Evolutionary conservation across 345 rosid species (phyloP).

Genomic region (Linum tenue): DNA sequence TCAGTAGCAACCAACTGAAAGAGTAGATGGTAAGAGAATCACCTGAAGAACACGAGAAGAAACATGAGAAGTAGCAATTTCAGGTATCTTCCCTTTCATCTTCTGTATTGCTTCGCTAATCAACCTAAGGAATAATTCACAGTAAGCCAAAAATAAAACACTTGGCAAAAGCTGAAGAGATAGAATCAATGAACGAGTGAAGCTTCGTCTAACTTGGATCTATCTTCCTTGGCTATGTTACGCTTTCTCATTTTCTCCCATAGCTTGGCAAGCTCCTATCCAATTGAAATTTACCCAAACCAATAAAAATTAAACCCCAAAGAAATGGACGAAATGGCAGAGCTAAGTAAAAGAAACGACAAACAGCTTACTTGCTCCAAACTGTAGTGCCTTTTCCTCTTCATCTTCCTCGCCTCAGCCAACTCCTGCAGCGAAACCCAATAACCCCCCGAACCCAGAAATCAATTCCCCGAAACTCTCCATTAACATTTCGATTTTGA

Average conservation of each 20-base stretch:
- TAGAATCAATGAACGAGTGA: background rate
- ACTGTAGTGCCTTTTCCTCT: conserved; percentile 65
- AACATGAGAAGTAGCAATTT: conserved; percentile 74
- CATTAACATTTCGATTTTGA: background rate
- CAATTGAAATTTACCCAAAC: background rate
- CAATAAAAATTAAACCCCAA: background rate
- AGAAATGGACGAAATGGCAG: background rate
- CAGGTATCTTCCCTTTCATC: conserved; percentile 90
- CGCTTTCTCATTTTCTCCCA: conserved; percentile 97
- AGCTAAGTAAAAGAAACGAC: conserved; percentile 1
- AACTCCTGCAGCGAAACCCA: conserved; percentile 38
- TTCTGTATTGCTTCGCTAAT: conserved; percentile 65
- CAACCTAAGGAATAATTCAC: conserved; percentile 30
- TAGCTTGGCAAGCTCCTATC: conserved; percentile 74
- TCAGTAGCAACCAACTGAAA: background rate
- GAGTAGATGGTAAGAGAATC: background rate
- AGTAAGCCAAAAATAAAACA: background rate
- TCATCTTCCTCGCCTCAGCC: conserved; percentile 80
- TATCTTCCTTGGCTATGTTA: conserved; percentile 68
- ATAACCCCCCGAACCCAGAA: background rate
- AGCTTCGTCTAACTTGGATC: conserved; percentile 51
- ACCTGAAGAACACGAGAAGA: conserved; percentile 97
- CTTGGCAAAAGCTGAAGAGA: background rate
- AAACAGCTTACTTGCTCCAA: conserved; percentile 55
- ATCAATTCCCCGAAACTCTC: background rate